phyloP scores from a whole-genome alignment of 1,139 yeast genomes.

The Pichia sp. region DNA sequence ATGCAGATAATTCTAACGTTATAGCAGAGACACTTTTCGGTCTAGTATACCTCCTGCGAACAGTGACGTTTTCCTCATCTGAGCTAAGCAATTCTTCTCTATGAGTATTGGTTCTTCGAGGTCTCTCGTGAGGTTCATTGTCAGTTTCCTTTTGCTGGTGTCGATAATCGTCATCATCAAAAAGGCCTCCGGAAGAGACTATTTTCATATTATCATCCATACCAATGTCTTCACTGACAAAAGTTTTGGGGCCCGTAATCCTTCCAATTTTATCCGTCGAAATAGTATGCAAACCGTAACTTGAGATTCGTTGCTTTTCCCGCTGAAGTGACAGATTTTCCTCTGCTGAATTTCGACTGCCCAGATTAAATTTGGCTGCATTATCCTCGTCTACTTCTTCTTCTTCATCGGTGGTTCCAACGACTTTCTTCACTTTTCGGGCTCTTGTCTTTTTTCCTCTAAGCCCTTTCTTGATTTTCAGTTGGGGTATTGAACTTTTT shows the following conservation, averaged over 20 bases:
- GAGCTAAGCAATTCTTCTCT: background rate
- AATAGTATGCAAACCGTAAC: constrained; percentile 7
- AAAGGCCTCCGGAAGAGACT: background rate
- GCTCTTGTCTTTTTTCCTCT: background rate
- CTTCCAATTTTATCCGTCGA: constrained; percentile 8
- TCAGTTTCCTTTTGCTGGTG: background rate
- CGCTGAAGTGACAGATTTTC: background rate
- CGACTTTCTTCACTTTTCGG: background rate
- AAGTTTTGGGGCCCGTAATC: constrained; percentile 5
- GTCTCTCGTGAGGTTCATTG: background rate
- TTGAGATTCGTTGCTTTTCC: background rate
- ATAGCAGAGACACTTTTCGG: background rate
- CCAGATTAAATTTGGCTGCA: too few relatives aligned
- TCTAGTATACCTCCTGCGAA: background rate
- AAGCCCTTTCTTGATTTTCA: background rate
- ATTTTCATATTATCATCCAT: background rate
- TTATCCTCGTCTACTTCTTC: background rate
- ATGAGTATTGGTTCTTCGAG: background rate
- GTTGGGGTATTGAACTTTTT: background rate
- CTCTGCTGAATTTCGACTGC: background rate
- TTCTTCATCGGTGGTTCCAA: background rate
- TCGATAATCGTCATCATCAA: constrained; percentile 3
- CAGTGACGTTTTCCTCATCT: background rate
- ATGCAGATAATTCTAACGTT: background rate
- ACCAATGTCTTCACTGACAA: constrained; percentile 5